Evolutionary conservation across 768 basidiomycete genomes (phyloP).

Genomic region (Xerocomus spinulosus): DNA sequence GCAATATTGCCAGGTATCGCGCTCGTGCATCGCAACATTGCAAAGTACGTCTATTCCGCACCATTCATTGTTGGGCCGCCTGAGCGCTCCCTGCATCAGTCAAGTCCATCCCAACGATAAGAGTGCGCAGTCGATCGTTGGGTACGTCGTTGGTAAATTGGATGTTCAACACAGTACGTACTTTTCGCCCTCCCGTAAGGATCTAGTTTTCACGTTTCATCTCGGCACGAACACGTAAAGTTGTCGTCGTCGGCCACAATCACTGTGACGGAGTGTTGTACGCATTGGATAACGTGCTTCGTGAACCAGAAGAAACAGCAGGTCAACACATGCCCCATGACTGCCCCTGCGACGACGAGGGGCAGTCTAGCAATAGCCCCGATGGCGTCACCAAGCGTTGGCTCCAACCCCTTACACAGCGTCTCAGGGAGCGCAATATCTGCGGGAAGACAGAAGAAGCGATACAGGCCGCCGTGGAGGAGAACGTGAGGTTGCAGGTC

Average conservation of each 20-base stretch:
- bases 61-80: too few relatives aligned
- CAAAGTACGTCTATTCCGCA: background rate
- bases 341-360: conserved; percentile 18
- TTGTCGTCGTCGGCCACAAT: conserved; percentile 78
- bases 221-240: too few relatives aligned
- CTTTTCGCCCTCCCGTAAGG: too few relatives aligned
- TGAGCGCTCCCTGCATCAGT: background rate
- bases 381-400: conserved; percentile 56
- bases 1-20: background rate
- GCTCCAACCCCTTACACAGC: conserved; percentile 62
- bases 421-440: conserved; percentile 41
- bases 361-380: conserved; percentile 23
- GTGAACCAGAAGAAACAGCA: background rate
- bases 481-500: conserved; percentile 56
- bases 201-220: too few relatives aligned
- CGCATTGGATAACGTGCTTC: conserved; percentile 10
- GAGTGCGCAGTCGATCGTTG: background rate
- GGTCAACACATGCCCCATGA: background rate
- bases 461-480: conserved; percentile 37
- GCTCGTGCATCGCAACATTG: background rate
- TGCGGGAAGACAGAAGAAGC: conserved; percentile 29
- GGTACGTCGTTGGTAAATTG: background rate
- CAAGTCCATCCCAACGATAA: background rate
- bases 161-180: conserved; percentile 54
- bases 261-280: conserved; percentile 73